Conservation (phyloP, 176 grass and related monocot species). For the Cenchrus purpureus region DNA sequence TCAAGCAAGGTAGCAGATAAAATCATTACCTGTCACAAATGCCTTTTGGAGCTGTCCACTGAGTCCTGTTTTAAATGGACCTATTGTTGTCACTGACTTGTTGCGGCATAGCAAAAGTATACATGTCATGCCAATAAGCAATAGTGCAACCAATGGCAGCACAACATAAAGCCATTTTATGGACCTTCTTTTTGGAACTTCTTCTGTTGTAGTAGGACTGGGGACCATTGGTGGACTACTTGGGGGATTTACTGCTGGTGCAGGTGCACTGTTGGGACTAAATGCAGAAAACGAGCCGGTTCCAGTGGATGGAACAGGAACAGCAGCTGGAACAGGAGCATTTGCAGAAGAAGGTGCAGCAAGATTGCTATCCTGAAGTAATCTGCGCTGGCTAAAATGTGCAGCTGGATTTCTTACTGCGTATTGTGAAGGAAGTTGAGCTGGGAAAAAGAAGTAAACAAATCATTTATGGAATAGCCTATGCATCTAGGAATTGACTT, state of each 20-base stretch:
- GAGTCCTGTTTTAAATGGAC: constrained; percentile 93
- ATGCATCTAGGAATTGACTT: constrained; percentile 14
- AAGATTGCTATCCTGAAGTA: constrained; percentile 76
- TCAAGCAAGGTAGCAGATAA: constrained; percentile 17
- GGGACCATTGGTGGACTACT: constrained; percentile 2
- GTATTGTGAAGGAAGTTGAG: constrained; percentile 42
- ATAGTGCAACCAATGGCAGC: constrained; percentile 50
- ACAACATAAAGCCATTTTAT: constrained; percentile 61
- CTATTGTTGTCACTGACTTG: constrained; percentile 68
- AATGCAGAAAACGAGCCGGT: constrained; percentile 73
- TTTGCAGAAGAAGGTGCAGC: constrained; percentile 63
- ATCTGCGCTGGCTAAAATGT: constrained; percentile 62
- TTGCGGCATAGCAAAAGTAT: constrained; percentile 60
- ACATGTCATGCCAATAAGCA: constrained; percentile 53
- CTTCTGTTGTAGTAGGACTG: constrained; percentile 22
- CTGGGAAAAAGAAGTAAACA: constrained; percentile 34
- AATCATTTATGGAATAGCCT: constrained; percentile 42
- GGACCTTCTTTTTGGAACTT: constrained; percentile 31
- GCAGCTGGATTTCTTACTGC: constrained; percentile 40
- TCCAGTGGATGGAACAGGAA: constrained; percentile 62
- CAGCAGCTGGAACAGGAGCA: constrained; percentile 43
- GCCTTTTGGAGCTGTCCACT: constrained; percentile 98
- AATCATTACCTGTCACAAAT: constrained; percentile 87
- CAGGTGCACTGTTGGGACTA: constrained; percentile 44
- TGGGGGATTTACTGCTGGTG: constrained; percentile 49